A percentile compares a stretch with the other conserved stretches of the same genome.
Conservation (phyloP, 176 grass and related monocot genomes). For the Zea luxurians region DNA sequence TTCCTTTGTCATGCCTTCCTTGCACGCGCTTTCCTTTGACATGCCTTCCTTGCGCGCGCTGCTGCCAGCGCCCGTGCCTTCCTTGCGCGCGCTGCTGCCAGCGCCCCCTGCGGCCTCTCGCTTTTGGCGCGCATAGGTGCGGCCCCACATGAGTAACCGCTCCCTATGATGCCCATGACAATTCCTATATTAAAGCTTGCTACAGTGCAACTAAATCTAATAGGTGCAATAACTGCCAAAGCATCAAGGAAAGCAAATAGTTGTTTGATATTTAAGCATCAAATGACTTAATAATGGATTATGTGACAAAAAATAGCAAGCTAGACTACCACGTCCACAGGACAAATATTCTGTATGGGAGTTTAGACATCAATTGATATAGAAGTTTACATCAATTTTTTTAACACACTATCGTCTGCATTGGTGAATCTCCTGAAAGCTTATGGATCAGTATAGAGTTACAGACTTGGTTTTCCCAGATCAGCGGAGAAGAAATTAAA, state of each 20-base stretch:
- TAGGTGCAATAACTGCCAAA: not conserved
- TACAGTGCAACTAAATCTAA: not conserved
- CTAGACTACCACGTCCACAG: not conserved
- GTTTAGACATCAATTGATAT: not conserved
- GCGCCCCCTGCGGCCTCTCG: too few species aligned
- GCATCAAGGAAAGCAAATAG: not conserved
- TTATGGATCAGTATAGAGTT: not conserved
- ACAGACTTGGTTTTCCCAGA: not conserved
- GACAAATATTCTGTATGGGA: not conserved
- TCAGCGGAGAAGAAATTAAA: not conserved
- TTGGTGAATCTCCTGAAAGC: conserved; percentile 8
- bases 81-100: too few species aligned
- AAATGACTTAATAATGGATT: not conserved
- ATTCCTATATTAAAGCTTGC: not conserved
- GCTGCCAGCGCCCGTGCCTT: too few species aligned
- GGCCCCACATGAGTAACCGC: too few species aligned
- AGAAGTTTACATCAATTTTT: not conserved
- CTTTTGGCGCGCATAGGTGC: too few species aligned
- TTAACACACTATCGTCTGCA: not conserved
- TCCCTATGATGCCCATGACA: too few species aligned
- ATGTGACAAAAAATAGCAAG: not conserved
- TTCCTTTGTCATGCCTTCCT: too few species aligned
- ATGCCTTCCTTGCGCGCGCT: too few species aligned
- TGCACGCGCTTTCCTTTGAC: too few species aligned
- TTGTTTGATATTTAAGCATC: not conserved